Percentiles rank a stretch among this genome's conserved stretches.
phyloP scores from a whole-genome alignment of 176 grass and related monocot genomes.

The Pontederia paniculata region DNA sequence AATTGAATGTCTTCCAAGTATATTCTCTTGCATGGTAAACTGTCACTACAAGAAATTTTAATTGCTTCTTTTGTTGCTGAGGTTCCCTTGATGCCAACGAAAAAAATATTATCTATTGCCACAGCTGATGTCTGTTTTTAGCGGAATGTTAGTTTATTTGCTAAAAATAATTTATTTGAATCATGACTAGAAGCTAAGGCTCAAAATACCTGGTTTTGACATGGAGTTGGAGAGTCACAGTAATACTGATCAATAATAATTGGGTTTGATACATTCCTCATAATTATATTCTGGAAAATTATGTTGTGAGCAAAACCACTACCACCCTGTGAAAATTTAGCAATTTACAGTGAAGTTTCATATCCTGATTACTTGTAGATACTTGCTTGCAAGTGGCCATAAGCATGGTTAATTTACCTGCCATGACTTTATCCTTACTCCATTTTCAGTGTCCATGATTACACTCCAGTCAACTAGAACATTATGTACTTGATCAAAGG shows the following conservation, averaged over 20 bases:
- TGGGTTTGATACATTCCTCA: constrained; percentile 78
- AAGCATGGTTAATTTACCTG: constrained; percentile 30
- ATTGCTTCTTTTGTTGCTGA: constrained; percentile 44
- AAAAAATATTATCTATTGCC: constrained; percentile 38
- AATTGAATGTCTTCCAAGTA: constrained; percentile 40
- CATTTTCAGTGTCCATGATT: constrained; percentile 63
- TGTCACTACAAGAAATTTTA: constrained; percentile 51
- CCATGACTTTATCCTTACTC: constrained; percentile 85
- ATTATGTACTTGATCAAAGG: constrained; percentile 36
- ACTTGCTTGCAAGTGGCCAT: not conserved
- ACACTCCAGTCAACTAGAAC: constrained; percentile 49
- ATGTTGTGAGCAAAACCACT: constrained; percentile 44
- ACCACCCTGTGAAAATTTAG: constrained; percentile 38
- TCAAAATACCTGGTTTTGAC: constrained; percentile 44
- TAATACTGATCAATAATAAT: constrained; percentile 76
- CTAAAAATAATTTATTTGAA: not conserved
- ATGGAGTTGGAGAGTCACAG: constrained; percentile 43
- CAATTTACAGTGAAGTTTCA: not conserved
- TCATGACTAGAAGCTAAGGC: not conserved
- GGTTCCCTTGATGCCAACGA: constrained; percentile 38
- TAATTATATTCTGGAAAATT: constrained; percentile 47
- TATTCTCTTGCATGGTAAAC: constrained; percentile 36
- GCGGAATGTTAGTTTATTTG: not conserved
- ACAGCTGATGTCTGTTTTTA: constrained; percentile 43
- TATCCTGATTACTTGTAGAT: not conserved